Evolutionary conservation across 345 rosid species (phyloP).

Genomic region (Eucalyptus pauciflora): DNA sequence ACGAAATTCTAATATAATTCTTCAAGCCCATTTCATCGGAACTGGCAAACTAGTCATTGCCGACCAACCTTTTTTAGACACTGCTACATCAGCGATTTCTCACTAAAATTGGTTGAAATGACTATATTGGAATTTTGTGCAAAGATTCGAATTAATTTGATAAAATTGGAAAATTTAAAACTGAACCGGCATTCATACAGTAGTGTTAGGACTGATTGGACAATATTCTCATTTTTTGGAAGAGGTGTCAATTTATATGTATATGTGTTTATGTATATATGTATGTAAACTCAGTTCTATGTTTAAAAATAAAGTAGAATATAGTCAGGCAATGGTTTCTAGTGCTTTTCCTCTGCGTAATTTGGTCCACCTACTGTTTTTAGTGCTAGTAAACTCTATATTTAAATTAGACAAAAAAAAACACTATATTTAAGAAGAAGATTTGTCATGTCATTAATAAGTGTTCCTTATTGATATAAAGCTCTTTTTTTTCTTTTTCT

Average conservation of each 20-base stretch:
- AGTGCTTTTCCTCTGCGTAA: background rate
- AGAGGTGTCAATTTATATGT: background rate
- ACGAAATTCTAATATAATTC: accelerated
- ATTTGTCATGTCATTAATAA: background rate
- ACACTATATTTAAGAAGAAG: background rate
- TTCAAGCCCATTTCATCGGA: background rate
- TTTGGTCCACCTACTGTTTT: background rate
- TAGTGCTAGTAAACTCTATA: background rate
- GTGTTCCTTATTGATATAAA: background rate
- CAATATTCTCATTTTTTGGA: background rate
- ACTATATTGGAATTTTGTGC: accelerated
- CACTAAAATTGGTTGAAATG: background rate
- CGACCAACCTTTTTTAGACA: accelerated
- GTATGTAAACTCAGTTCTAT: background rate
- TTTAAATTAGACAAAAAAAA: background rate
- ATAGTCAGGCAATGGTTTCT: background rate
- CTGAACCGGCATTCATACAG: accelerated
- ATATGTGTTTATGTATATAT: background rate
- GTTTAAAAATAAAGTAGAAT: background rate
- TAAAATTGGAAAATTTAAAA: background rate
- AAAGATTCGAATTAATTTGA: background rate
- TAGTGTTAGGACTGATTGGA: background rate
- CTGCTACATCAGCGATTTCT: background rate
- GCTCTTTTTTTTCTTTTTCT: background rate
- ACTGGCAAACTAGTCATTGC: accelerated